phyloP scores from a whole-genome alignment of 352 stramenopile genomes.

The Pythium graminicola region DNA sequence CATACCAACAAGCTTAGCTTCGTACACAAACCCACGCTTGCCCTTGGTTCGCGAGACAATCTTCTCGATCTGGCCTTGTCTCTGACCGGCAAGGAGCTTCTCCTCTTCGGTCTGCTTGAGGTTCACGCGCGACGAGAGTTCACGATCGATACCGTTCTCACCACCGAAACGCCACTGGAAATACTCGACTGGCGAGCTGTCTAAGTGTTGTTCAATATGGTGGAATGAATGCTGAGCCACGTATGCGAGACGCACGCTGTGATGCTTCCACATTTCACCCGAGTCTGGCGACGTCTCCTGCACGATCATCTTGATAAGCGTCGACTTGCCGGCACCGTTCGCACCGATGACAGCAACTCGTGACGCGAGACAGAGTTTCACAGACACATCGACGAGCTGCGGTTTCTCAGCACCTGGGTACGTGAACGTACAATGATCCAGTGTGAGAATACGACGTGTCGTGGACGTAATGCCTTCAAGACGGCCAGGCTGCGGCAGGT shows the following conservation, averaged over 20 bases:
- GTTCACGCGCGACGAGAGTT: constrained; percentile 84
- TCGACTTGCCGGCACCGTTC: constrained; percentile 97
- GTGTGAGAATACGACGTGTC: constrained; percentile 89
- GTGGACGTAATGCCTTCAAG: constrained; percentile 89
- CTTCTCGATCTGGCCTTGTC: constrained; percentile 90
- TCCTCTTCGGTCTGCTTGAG: constrained; percentile 92
- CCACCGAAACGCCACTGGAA: constrained; percentile 93
- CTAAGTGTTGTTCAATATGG: constrained; percentile 94
- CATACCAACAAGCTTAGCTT: constrained; percentile 84
- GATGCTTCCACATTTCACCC: constrained; percentile 75
- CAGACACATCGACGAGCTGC: constrained; percentile 89
- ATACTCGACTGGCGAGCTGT: constrained; percentile 95
- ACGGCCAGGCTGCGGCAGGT: constrained; percentile 84
- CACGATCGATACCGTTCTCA: constrained; percentile 93
- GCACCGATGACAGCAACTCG: constrained; percentile 95
- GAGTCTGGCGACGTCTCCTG: constrained; percentile 71
- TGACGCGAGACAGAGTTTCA: constrained; percentile 94
- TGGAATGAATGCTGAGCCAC: constrained; percentile 97
- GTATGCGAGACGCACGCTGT: constrained; percentile 94
- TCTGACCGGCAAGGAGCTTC: constrained; percentile 86
- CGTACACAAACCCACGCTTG: constrained; percentile 81
- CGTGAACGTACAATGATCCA: constrained; percentile 84
- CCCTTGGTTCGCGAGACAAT: constrained; percentile 86
- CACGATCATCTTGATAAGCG: constrained; percentile 95
- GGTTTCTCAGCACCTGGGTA: constrained; percentile 83